A percentile compares a stretch with the other conserved stretches of the same genome.
These are phyloP conservation scores for Chalciporus pseudorubinellus DNA, from an alignment of 768 basidiomycete genomes.

Conservation along the genomic window DNA sequence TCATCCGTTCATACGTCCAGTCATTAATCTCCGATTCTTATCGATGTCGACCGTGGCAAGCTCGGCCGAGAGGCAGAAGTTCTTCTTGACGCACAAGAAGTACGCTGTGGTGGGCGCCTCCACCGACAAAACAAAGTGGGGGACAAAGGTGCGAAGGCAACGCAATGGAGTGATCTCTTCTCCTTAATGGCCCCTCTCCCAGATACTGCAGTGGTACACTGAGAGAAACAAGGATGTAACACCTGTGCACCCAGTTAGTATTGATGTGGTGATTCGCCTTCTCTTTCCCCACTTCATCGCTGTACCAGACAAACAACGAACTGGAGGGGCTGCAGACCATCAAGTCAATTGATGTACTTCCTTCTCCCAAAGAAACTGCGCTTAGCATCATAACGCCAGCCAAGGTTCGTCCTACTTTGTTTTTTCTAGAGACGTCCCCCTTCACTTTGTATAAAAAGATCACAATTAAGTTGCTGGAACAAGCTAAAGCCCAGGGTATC, in stretches of 20 bases:
- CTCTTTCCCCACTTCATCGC: not conserved
- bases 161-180: not conserved
- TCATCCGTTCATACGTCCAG: constrained; percentile 1
- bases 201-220: constrained; percentile 82
- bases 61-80: constrained; percentile 43
- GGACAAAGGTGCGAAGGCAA: constrained; percentile 56
- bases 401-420: constrained; percentile 41
- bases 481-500: constrained; percentile 67
- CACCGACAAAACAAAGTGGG: constrained; percentile 74
- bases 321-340: constrained; percentile 66
- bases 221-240: constrained; percentile 55
- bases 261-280: not conserved
- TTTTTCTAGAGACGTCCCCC: not conserved
- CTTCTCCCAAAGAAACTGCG: constrained; percentile 62
- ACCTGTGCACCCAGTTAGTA: constrained; percentile 71
- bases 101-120: constrained; percentile 85
- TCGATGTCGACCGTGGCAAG: constrained; percentile 23
- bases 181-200: not conserved
- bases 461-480: constrained; percentile 63
- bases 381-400: constrained; percentile 79
- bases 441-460: constrained; percentile 47
- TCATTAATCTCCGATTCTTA: constrained; percentile 5
- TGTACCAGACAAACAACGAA: constrained; percentile 61
- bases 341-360: constrained; percentile 52
- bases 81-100: constrained; percentile 58